These are phyloP conservation scores for Syzygium jambos DNA, from an alignment of 345 rosid species.

Conservation along the genomic window DNA sequence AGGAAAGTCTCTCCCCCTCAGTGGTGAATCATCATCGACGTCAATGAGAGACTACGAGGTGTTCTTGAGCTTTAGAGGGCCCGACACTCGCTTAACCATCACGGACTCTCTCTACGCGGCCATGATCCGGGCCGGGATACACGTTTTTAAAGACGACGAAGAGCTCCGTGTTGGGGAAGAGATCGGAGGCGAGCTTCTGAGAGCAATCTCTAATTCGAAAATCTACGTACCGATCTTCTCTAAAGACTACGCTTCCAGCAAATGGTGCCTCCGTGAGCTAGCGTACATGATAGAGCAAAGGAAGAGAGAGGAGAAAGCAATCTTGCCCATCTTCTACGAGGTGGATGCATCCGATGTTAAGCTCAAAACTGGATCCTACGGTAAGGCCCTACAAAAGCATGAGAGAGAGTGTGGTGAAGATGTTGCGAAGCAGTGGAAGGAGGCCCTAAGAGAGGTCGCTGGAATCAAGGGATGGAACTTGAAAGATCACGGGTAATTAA, in stretches of 20 bases:
- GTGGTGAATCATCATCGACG: not conserved
- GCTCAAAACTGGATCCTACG: not conserved
- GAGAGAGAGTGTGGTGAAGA: not conserved
- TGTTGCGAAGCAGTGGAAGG: not conserved
- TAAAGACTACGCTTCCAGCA: not conserved
- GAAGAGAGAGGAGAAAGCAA: not conserved
- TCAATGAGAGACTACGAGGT: not conserved
- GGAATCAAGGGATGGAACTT: not conserved
- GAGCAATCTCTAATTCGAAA: not conserved
- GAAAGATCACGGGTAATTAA: not conserved
- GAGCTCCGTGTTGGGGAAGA: not conserved
- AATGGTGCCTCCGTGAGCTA: not conserved
- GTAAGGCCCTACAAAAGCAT: not conserved
- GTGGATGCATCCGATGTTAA: not conserved
- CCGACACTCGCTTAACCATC: not conserved
- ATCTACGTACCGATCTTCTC: not conserved
- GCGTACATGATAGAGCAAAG: not conserved
- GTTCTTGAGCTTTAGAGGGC: not conserved
- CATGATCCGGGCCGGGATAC: not conserved
- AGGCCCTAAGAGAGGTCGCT: not conserved
- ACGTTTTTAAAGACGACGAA: not conserved
- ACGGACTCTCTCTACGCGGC: not conserved
- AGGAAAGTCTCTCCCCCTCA: not conserved
- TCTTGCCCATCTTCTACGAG: not conserved
- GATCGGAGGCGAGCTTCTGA: not conserved